phyloP scores from a whole-genome alignment of 2,329 filamentous ascomycete genomes.

The Colletotrichum sp. region DNA sequence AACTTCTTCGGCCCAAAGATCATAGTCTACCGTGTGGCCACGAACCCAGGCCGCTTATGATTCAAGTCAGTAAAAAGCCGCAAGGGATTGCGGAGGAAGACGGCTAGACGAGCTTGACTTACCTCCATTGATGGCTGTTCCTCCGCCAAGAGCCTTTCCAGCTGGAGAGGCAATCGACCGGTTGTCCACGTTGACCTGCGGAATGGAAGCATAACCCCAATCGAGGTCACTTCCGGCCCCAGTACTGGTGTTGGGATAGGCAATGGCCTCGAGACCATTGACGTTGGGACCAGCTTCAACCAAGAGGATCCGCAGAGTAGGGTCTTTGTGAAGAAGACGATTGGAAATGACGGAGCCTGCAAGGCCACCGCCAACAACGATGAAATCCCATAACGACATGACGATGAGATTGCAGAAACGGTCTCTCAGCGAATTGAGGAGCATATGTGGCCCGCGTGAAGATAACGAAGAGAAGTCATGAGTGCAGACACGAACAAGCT shows the following conservation, averaged over 20 bases:
- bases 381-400: constrained; percentile 32
- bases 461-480: not conserved
- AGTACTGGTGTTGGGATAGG: constrained; percentile 26
- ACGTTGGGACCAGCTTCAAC: constrained; percentile 42
- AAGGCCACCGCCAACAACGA: constrained; percentile 42
- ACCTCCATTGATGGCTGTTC: constrained; percentile 45
- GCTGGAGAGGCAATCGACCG: constrained; percentile 24
- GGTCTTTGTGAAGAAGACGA: constrained; percentile 30
- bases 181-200: constrained; percentile 28
- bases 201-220: constrained; percentile 37
- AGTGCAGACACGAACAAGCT: not conserved
- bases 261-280: constrained; percentile 26
- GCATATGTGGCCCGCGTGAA: not conserved
- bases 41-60: constrained; percentile 42
- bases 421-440: not conserved
- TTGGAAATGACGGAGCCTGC: constrained; percentile 39
- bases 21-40: constrained; percentile 47
- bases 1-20: constrained; percentile 42
- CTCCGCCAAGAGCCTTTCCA: constrained; percentile 45
- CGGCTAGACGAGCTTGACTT: constrained; percentile 21
- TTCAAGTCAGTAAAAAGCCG: constrained; percentile 39
- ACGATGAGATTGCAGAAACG: not conserved
- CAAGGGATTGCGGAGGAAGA: not conserved
- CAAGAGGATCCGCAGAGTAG: constrained; percentile 36
- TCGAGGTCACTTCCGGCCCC: constrained; percentile 29